Evolutionary conservation across 2,329 filamentous ascomycete genomes (phyloP), one percentile per base, ranked within the genome.

Genomic region (Exophiala phaeomuriformis): DNA sequence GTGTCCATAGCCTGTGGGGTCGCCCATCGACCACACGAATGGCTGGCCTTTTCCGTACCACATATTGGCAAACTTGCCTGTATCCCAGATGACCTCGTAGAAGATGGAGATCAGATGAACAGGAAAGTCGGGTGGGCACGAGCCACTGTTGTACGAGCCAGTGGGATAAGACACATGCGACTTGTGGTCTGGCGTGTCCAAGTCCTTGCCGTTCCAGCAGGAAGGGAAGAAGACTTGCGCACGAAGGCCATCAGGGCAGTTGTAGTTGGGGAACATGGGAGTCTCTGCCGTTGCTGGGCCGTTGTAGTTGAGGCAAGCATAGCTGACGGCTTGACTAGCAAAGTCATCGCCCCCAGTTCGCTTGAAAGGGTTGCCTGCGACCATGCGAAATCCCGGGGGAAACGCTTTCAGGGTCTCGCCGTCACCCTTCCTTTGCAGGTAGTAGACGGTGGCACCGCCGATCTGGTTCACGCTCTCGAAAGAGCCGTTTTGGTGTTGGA

Each of bases 331-430:
- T 35, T 79, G 71, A 49, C 75, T 73, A 48, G 76, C 76, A 37
- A 78, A 78, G 47, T 72, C 73, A 39, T 70, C 66, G n/a, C 82
- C 82, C 58, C 78, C 77, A 19, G 77, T 72, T 51, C 85, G 79
- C 55, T 76, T 73, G 65, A 67, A 74, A 8, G 80, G 70, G 64
- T 88, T 75, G 47, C 87, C 87, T 55, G 77, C 81, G 51, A 90
- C 64, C 75, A 91, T 88, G 65, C 83, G 80, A 61, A 91, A 77
- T 19, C 83, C 84, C 6, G 76, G 65, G 7, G 86, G 87, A 72
- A 89, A 90, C 9, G 85, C 75, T 62, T 78, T 75, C 65, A 88
- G 78, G 28, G 82, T 75, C 63, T 88, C 83, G 59, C 83, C 77
- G 61, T 81, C 80, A 41, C 74, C 70, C 39, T 67, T 64, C 51